Evolutionary conservation across 2,329 filamentous ascomycete species (phyloP), one percentile per base, ranked within the genome.

Genomic region (Colletotrichum destructivum): DNA sequence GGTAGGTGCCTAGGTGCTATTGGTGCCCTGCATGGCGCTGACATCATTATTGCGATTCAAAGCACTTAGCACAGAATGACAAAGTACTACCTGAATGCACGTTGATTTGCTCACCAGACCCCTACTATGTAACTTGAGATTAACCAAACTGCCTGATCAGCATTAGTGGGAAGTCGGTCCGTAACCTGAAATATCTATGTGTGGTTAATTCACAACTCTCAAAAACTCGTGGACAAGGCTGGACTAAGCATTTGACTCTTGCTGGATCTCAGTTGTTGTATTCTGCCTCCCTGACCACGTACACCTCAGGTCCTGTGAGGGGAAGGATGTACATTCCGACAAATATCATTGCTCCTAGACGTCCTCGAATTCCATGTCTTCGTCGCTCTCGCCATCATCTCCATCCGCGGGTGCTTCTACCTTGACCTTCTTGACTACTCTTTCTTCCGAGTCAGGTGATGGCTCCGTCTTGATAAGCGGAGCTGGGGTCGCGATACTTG

Each of bases 351-450:
- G 55, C 7, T 42, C 9, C 47, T 52, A 86, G 0, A 90, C 88
- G 76, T 90, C 88, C 75, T 90, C 88, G 78, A 90, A 90, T 75
- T 90, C 88, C 73, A 90, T 78, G 35, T 86, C 87, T 40, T 88
- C 87, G 31, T 89, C 87, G 44, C 83, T 83, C 35, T 84, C 84
- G 38, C 84, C 85, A 15, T 86, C 85, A n/a, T 86, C 85, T 38
- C 84, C 84, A 7, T 80, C 81, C 26, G 65, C 69, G 73, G 84
- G 81, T 72, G 84, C 80, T 64, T 91, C 90, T 21, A 92, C 79
- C 79, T 90, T 91, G 55, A 89, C 85, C 73, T 88, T 88, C 83
- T 94, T 94, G 12, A 85, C 81, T 15, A 87, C 84, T 49, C 84
- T 80, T 26, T 83, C 84, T 69, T 87, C 87, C 1, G 79, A 75